These are phyloP conservation scores for Ilyonectria sp. DNA, from an alignment of 2,329 filamentous ascomycete species.

Conservation along the genomic window DNA sequence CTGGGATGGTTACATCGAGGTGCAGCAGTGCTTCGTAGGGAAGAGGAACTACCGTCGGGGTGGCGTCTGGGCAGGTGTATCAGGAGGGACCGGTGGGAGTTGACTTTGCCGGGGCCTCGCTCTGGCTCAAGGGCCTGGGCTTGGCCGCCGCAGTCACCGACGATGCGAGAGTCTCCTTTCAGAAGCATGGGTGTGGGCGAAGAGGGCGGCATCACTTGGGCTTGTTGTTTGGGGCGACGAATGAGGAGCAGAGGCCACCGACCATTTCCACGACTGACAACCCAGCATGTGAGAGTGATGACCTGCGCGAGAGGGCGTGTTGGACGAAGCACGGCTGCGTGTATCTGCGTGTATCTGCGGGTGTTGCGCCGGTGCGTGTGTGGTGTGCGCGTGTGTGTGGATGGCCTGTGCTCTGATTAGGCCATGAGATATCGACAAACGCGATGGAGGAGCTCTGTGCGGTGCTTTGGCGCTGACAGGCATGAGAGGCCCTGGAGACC, in stretches of 20 bases:
- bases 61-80: slow-evolving; percentile 48
- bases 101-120: slow-evolving; percentile 37
- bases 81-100: slow-evolving; percentile 47
- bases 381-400: slow-evolving; percentile 29
- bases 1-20: slow-evolving; percentile 48
- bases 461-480: slow-evolving; percentile 18
- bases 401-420: slow-evolving; percentile 25
- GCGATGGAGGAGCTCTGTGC: slow-evolving; percentile 21
- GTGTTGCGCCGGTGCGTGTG: slow-evolving; percentile 26
- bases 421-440: slow-evolving; percentile 29
- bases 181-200: slow-evolving; percentile 32
- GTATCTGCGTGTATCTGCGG: slow-evolving; percentile 19
- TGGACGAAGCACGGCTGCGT: slow-evolving; percentile 18
- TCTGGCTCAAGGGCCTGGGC: slow-evolving; percentile 34
- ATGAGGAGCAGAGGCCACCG: slow-evolving; percentile 32
- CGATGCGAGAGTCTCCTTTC: slow-evolving; percentile 37
- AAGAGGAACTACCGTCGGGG: slow-evolving; percentile 45
- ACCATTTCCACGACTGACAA: slow-evolving; percentile 33
- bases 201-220: slow-evolving; percentile 26
- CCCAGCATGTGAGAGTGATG: slow-evolving; percentile 43
- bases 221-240: slow-evolving; percentile 30
- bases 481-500: neutral
- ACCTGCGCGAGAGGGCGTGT: slow-evolving; percentile 35
- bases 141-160: slow-evolving; percentile 35
- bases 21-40: slow-evolving; percentile 39